Percentiles rank a stretch among this genome's conserved stretches.
Evolutionary conservation across 257 asterid species (phyloP).

Genomic region (Solanum clarkiae): DNA sequence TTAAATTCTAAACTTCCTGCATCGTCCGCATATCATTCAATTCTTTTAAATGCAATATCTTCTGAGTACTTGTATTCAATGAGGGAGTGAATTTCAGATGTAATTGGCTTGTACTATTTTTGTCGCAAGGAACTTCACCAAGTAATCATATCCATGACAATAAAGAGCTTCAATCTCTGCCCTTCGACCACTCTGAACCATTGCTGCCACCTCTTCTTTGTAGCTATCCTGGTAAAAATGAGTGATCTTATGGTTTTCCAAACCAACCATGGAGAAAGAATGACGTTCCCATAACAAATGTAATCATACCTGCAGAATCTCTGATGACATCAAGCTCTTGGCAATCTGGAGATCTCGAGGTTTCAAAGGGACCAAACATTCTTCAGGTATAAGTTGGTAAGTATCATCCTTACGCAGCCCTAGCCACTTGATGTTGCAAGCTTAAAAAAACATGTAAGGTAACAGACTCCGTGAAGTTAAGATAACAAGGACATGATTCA

Average conservation of each 20-base stretch:
- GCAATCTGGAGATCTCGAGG: slow-evolving; percentile 71
- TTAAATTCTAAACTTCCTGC: not conserved
- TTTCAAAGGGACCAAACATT: slow-evolving; percentile 55
- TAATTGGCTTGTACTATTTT: slow-evolving; percentile 69
- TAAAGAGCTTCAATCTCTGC: slow-evolving; percentile 95
- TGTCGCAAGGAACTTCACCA: slow-evolving; percentile 52
- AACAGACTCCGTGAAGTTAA: not conserved
- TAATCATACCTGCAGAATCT: slow-evolving; percentile 47
- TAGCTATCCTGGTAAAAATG: slow-evolving; percentile 41
- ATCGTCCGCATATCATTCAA: not conserved
- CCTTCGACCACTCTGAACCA: slow-evolving; percentile 57
- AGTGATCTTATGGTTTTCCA: too few relatives aligned
- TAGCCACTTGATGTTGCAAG: slow-evolving; percentile 89
- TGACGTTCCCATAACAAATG: not conserved
- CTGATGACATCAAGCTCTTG: slow-evolving; percentile 53
- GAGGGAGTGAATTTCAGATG: not conserved
- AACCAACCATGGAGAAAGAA: not conserved
- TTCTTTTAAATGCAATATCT: not conserved
- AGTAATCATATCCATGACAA: slow-evolving; percentile 66
- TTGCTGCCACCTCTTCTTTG: slow-evolving; percentile 61
- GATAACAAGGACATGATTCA: not conserved
- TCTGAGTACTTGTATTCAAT: not conserved
- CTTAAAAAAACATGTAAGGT: slow-evolving; percentile 7
- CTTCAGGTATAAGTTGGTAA: slow-evolving; percentile 54
- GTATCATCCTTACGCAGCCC: slow-evolving; percentile 82